Evolutionary conservation across 495 filamentous ascomycete species (phyloP), one percentile per base, ranked within the genome.

Genomic region (Hypoxylon lienhwacheense): DNA sequence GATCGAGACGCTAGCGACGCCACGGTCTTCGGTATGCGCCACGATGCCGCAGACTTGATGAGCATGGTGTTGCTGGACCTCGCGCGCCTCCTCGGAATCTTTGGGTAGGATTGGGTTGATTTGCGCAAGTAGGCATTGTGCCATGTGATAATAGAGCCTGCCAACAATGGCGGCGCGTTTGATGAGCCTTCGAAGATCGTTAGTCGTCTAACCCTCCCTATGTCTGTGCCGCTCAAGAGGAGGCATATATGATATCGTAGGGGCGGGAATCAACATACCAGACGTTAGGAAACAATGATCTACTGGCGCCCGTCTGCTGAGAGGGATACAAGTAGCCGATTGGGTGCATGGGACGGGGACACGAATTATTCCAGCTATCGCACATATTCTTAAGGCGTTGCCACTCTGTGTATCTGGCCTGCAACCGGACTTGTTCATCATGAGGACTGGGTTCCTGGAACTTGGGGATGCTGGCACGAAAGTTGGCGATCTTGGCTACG

Each of bases 101-200:
- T 81, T 64, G 11, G 53, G 58, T 0, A 62, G 66, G 12, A 73
- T 68, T 0, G 92, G 91, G 66, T 97, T 85, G 16, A 81, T 85
- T 57, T 91, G 89, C 2, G 86, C 79, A n/a, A 97, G 77, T 7
- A 96, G 66, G 47, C 85, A 83, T 69, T 91, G 84, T 21, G 86
- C 81, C 0, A 87, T 91, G 63, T 97, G 92, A 65, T 95, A 97
- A 56, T 96, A 90, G n/a, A 97, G 77, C 7, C 89, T 83, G 7
- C 86, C 90, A 31, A 96, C 79, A 24, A 91, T 83, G 3, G 88
- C 84, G 5, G 87, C 81, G 31, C 88, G 81, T 66, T 93, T 92
- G 55, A 90, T 83, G 17, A 96, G 77, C 90, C 87, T 90, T 47
- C 1, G 14, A 24, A 20, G n/a, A 20, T 21, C 42, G 47, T 70